Percentiles rank a stretch among this genome's conserved stretches.
These are phyloP conservation scores for Rubia peregrina DNA, from an alignment of 305 asterid genomes.

Conservation along the genomic window DNA sequence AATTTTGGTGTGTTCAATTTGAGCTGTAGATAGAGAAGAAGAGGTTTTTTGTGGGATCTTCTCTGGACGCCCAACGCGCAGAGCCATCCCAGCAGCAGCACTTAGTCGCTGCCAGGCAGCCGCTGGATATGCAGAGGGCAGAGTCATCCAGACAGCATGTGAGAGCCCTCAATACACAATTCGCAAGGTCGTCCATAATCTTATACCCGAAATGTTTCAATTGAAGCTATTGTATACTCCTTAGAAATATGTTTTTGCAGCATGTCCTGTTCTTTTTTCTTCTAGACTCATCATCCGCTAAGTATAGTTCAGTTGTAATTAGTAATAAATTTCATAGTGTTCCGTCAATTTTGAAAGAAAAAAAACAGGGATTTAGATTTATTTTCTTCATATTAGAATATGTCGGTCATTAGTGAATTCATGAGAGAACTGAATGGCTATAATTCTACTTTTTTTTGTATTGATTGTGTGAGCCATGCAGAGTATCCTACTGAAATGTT, in stretches of 20 bases:
- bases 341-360: not conserved
- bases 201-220: not conserved
- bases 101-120: constrained; percentile 21
- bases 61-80: constrained; percentile 40
- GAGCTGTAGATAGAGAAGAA: constrained; percentile 53
- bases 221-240: not conserved
- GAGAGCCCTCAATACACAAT: constrained; percentile 18
- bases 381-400: not conserved
- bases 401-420: not conserved
- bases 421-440: not conserved
- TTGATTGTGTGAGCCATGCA: not conserved
- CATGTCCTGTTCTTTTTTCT: not conserved
- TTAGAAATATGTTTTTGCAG: not conserved
- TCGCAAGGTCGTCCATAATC: no score
- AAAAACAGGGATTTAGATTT: not conserved
- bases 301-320: not conserved
- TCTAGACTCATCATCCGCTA: not conserved
- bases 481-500: not conserved
- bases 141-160: constrained; percentile 85
- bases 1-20: not conserved
- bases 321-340: not conserved
- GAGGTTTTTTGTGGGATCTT: constrained; percentile 48
- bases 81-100: constrained; percentile 38
- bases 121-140: constrained; percentile 64
- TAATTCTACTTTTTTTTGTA: not conserved